Evolutionary conservation across 2,329 filamentous ascomycete species (phyloP).

Genomic region (Ophiocordyceps robertsii): DNA sequence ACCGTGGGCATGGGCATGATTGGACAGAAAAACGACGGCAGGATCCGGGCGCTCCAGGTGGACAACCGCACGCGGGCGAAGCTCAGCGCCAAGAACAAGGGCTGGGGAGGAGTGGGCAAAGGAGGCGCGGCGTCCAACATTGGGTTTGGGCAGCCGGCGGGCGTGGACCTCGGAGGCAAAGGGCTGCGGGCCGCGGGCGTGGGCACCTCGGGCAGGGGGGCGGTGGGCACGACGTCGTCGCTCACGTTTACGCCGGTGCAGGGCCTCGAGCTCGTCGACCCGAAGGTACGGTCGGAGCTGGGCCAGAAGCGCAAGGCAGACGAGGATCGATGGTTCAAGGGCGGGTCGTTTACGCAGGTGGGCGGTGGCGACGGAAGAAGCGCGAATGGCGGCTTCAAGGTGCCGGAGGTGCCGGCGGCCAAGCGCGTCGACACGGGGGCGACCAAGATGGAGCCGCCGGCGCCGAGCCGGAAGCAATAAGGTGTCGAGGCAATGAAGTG

Average conservation of each 20-base stretch:
- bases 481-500: not conserved
- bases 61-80: conserved; percentile 90
- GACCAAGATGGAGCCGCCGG: conserved; percentile 22
- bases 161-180: conserved; percentile 60
- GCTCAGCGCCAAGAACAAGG: conserved; percentile 87
- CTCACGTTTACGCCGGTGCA: conserved; percentile 92
- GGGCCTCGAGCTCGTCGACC: conserved; percentile 87
- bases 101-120: conserved; percentile 69
- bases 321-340: conserved; percentile 92
- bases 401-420: conserved; percentile 57
- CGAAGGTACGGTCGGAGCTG: conserved; percentile 77
- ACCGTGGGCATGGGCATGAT: conserved; percentile 94
- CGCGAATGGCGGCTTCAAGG: conserved; percentile 59
- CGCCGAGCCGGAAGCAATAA: conserved; percentile 13
- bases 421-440: conserved; percentile 48
- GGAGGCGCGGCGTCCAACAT: conserved; percentile 67
- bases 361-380: conserved; percentile 24
- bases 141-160: conserved; percentile 55
- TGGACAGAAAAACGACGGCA: conserved; percentile 74
- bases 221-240: conserved; percentile 65
- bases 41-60: conserved; percentile 76
- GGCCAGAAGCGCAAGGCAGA: conserved; percentile 86
- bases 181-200: conserved; percentile 75
- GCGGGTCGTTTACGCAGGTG: conserved; percentile 90
- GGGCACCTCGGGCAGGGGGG: conserved; percentile 48